A percentile compares a stretch with the other conserved stretches of the same genome.
phyloP scores from a whole-genome alignment of 2,329 filamentous ascomycete species.

The Hymenoscyphus fraxineus region DNA sequence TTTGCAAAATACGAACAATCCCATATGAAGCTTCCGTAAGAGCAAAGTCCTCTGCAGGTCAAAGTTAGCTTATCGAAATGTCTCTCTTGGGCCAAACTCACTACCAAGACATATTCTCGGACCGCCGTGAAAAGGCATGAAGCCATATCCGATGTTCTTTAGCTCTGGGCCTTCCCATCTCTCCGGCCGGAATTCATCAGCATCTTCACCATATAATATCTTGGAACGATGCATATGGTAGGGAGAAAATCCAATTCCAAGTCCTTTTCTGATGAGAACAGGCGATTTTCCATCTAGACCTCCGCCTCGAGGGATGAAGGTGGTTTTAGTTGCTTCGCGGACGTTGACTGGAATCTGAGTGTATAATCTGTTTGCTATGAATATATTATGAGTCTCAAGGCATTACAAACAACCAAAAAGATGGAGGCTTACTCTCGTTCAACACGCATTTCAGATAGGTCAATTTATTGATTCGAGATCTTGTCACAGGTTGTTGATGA shows the following conservation, averaged over 20 bases:
- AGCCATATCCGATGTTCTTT: constrained; percentile 54
- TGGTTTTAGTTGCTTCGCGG: constrained; percentile 24
- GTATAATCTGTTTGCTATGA: constrained; percentile 26
- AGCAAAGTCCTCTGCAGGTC: constrained; percentile 24
- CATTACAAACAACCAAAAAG: not conserved
- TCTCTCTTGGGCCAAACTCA: constrained; percentile 13
- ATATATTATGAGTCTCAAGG: not conserved
- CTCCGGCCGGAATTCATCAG: constrained; percentile 68
- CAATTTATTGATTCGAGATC: not conserved
- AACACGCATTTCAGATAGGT: not conserved
- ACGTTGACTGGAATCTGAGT: constrained; percentile 31
- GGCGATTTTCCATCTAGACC: constrained; percentile 30
- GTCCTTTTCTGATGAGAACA: constrained; percentile 27
- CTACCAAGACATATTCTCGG: constrained; percentile 65
- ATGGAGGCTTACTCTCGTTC: constrained; percentile 11
- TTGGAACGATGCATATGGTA: constrained; percentile 31
- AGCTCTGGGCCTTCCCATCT: constrained; percentile 63
- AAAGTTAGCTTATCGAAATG: not conserved
- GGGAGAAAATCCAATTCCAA: constrained; percentile 22
- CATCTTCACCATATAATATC: constrained; percentile 68
- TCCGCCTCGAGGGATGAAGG: constrained; percentile 31
- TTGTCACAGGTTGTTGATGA: not conserved
- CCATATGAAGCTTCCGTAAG: constrained; percentile 22
- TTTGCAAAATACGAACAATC: not conserved
- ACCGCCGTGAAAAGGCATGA: constrained; percentile 69